Evolutionary conservation across 495 filamentous ascomycete species (phyloP).

Genomic region (Penicillium coffeae): DNA sequence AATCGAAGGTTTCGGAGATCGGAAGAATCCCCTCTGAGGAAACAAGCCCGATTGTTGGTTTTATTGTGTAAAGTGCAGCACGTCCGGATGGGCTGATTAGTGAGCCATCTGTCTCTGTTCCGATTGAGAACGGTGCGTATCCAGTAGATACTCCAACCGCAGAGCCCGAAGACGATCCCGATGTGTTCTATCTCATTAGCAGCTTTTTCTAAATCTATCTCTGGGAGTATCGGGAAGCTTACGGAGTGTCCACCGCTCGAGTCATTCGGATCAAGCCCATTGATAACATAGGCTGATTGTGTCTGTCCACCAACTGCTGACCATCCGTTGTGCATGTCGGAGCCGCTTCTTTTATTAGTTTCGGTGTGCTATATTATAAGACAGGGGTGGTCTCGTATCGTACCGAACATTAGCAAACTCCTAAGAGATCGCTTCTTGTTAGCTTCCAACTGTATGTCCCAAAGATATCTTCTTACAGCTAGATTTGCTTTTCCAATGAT

Average conservation of each 20-base stretch:
- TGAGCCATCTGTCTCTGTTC: conserved; percentile 47
- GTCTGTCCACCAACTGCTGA: conserved; percentile 43
- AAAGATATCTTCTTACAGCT: conserved; percentile 18
- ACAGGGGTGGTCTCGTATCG: neutral
- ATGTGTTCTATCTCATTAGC: conserved; percentile 26
- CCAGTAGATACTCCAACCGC: conserved; percentile 43
- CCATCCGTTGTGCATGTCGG: conserved; percentile 35
- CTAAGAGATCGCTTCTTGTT: neutral
- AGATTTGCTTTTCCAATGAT: conserved; percentile 48
- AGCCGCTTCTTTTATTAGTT: conserved; percentile 16
- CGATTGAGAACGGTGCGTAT: conserved; percentile 40
- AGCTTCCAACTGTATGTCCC: too few species aligned
- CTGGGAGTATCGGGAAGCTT: neutral
- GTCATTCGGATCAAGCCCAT: conserved; percentile 20
- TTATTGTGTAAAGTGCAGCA: conserved; percentile 41
- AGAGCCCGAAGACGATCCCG: conserved; percentile 48
- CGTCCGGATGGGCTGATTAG: conserved; percentile 36
- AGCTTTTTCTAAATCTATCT: neutral
- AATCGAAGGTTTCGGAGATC: conserved; percentile 24
- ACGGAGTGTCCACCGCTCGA: conserved; percentile 30
- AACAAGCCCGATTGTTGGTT: conserved; percentile 27
- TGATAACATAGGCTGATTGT: conserved; percentile 40
- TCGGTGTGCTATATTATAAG: neutral
- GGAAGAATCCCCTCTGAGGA: conserved; percentile 29
- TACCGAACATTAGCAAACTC: conserved; percentile 14